Evolutionary conservation across 148 eudicot genomes (phyloP).

Genomic region (Bassia scoparia): DNA sequence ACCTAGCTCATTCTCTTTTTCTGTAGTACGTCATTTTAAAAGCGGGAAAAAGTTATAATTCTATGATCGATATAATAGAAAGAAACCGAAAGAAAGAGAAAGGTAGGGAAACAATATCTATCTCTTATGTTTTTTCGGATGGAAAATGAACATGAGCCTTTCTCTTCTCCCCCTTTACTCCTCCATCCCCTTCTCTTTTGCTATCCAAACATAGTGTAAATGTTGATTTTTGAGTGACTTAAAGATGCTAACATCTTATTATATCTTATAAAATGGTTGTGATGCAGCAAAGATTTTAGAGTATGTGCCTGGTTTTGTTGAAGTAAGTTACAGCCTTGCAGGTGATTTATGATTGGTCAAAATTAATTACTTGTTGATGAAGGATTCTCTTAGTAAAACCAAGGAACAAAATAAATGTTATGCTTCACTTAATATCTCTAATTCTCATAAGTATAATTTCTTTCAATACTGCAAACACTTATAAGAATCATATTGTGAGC

Average conservation of each 20-base stretch:
- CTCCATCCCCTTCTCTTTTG: too few relatives aligned
- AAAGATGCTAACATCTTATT: slow-evolving; percentile 9
- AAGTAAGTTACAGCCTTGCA: background rate
- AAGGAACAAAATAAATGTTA: background rate
- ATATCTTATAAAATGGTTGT: background rate
- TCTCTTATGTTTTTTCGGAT: too few relatives aligned
- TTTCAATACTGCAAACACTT: too few relatives aligned
- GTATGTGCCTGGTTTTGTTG: background rate
- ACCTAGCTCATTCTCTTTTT: slow-evolving; percentile 63
- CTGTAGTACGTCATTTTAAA: slow-evolving; percentile 36
- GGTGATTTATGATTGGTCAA: slow-evolving; percentile 7
- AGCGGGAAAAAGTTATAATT: background rate
- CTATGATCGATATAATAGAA: slow-evolving; percentile 13
- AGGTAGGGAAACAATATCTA: background rate
- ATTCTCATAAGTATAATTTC: too few relatives aligned
- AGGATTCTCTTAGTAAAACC: background rate
- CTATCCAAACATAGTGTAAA: too few relatives aligned
- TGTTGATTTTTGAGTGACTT: slow-evolving; percentile 1
- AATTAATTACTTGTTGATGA: background rate
- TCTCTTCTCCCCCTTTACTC: too few relatives aligned
- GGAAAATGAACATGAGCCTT: too few relatives aligned
- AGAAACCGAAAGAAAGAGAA: background rate
- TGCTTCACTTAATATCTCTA: background rate
- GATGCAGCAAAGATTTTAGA: background rate
- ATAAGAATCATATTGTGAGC: too few relatives aligned